phyloP scores from a whole-genome alignment of 139 green algal genomes.

The Picochlorum sp. region DNA sequence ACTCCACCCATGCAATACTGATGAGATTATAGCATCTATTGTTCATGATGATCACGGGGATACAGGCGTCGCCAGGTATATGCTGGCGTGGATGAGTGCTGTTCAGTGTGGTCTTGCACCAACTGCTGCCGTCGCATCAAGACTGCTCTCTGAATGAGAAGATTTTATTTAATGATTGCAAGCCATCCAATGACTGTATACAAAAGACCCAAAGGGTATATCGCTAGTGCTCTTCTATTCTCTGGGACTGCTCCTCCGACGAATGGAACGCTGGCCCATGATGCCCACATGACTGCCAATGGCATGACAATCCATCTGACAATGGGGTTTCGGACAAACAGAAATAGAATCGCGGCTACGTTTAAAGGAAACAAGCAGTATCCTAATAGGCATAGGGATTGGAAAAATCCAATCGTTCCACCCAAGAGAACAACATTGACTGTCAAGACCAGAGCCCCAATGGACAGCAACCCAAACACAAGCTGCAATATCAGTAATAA shows the following conservation, averaged over 20 bases:
- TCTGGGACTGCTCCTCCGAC: conserved; percentile 65
- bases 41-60: background rate
- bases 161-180: conserved; percentile 49
- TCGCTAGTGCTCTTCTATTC: conserved; percentile 67
- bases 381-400: conserved; percentile 90
- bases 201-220: conserved; percentile 91
- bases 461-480: conserved; percentile 79
- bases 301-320: conserved; percentile 38
- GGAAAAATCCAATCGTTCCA: conserved; percentile 96
- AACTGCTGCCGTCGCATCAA: too few relatives aligned
- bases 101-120: background rate
- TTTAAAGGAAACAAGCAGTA: conserved; percentile 98
- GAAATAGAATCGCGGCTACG: conserved; percentile 67
- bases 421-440: conserved; percentile 93
- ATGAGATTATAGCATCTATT: conserved; percentile 10
- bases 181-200: conserved; percentile 78
- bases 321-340: conserved; percentile 21
- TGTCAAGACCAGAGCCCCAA: conserved; percentile 88
- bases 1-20: conserved; percentile 38
- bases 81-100: conserved; percentile 33
- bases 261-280: conserved; percentile 79
- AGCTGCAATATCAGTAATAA: conserved; percentile 52
- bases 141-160: background rate
- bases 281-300: conserved; percentile 63
- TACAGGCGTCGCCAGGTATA: conserved; percentile 8